Percentiles rank a stretch among this genome's conserved stretches.
phyloP scores from a whole-genome alignment of 129 eudicot species.

The Helianthus annuus region DNA sequence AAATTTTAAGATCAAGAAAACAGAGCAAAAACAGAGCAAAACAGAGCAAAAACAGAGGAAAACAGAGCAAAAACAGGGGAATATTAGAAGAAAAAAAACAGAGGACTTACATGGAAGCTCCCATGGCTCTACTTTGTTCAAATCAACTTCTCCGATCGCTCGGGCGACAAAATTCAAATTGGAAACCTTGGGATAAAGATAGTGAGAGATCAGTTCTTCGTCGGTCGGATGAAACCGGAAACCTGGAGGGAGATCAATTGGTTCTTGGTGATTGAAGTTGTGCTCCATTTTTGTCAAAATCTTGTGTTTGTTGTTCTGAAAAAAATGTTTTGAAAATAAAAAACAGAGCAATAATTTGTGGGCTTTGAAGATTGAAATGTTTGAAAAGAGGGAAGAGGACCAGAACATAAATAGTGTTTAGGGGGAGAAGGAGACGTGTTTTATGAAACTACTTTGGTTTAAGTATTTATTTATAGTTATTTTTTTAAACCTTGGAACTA shows the following conservation, averaged over 20 bases:
- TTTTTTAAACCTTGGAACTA: slow-evolving; percentile 4
- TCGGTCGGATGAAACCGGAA: slow-evolving; percentile 88
- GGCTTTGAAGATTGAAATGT: slow-evolving; percentile 26
- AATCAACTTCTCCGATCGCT: slow-evolving; percentile 88
- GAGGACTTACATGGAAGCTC: slow-evolving; percentile 70
- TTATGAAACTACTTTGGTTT: slow-evolving; percentile 34
- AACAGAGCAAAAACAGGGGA: slow-evolving; percentile 1
- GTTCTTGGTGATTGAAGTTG: slow-evolving; percentile 37
- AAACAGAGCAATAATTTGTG: slow-evolving; percentile 12
- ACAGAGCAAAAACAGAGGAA: neutral
- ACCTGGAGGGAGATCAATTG: slow-evolving; percentile 75
- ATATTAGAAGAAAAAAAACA: neutral
- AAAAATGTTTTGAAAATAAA: neutral
- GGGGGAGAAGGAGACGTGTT: slow-evolving; percentile 55
- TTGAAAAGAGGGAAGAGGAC: slow-evolving; percentile 37
- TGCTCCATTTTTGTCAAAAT: slow-evolving; percentile 17
- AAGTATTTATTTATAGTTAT: slow-evolving; percentile 12
- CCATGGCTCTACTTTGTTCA: slow-evolving; percentile 96
- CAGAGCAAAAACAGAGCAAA: slow-evolving; percentile 13
- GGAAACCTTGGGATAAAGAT: slow-evolving; percentile 62
- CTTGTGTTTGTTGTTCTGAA: neutral
- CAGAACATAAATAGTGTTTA: slow-evolving; percentile 56
- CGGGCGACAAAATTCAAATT: slow-evolving; percentile 40
- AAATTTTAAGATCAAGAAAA: neutral
- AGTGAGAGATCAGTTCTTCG: slow-evolving; percentile 80